Conservation (phyloP, 208 protist genomes). For the Acanthamoeba lenticulata region DNA sequence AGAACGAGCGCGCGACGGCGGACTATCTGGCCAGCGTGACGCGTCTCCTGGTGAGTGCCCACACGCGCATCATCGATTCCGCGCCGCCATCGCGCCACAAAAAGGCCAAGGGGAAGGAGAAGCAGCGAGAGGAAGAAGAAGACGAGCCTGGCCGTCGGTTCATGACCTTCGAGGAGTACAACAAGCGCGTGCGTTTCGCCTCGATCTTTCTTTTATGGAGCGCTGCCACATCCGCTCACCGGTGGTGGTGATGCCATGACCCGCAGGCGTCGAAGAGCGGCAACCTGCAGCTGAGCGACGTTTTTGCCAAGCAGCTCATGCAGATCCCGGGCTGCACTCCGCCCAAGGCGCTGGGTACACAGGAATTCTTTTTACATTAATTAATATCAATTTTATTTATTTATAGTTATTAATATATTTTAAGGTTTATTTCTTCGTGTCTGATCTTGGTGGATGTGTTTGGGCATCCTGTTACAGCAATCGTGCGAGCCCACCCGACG, state of each 20-base stretch:
- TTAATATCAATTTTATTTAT: too few relatives aligned
- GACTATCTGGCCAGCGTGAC: not conserved
- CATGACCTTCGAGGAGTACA: constrained; percentile 11
- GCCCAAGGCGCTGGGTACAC: not conserved
- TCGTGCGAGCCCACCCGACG: not conserved
- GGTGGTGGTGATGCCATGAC: not conserved
- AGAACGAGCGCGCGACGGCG: not conserved
- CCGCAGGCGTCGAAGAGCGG: constrained; percentile 1
- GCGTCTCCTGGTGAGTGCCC: not conserved
- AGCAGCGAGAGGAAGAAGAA: too few relatives aligned
- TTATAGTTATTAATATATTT: too few relatives aligned
- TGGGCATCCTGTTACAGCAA: not conserved
- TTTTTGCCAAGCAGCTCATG: constrained; percentile 22
- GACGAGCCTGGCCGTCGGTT: too few relatives aligned
- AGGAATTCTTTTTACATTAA: not conserved
- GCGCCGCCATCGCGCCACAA: not conserved
- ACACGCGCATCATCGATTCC: not conserved
- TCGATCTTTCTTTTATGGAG: not conserved
- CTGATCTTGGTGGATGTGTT: too few relatives aligned
- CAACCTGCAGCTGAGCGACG: not conserved
- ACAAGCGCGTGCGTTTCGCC: not conserved
- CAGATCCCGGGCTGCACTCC: constrained; percentile 21
- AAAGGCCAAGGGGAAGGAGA: not conserved
- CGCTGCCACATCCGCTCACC: not conserved
- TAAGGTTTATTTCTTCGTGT: too few relatives aligned